These are phyloP conservation scores for Colletotrichum tofieldiae DNA, from an alignment of 2,329 filamentous ascomycete species.

Conservation along the genomic window DNA sequence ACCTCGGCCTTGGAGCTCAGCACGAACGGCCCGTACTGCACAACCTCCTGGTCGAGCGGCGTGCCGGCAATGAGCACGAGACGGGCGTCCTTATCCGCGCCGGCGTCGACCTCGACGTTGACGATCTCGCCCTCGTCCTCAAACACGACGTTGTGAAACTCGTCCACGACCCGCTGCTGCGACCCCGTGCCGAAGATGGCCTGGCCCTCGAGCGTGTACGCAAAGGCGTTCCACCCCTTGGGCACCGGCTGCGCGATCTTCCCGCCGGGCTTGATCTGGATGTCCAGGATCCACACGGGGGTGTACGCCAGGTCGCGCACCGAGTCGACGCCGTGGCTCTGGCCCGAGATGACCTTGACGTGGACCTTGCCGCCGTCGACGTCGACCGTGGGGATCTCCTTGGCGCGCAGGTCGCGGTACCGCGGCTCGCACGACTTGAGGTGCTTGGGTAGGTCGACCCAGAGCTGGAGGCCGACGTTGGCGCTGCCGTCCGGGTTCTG, in stretches of 20 bases:
- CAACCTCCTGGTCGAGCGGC: constrained; percentile 84
- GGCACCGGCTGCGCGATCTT: constrained; percentile 83
- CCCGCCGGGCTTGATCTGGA: constrained; percentile 85
- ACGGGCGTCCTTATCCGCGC: constrained; percentile 71
- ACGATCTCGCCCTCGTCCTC: constrained; percentile 84
- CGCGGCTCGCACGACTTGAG: constrained; percentile 92
- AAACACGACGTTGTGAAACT: constrained; percentile 93
- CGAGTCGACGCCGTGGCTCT: constrained; percentile 86
- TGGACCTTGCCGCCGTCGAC: constrained; percentile 81
- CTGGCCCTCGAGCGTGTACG: constrained; percentile 85
- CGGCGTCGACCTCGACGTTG: constrained; percentile 77
- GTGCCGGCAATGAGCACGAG: constrained; percentile 84
- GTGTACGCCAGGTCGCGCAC: constrained; percentile 95
- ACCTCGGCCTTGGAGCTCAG: constrained; percentile 80
- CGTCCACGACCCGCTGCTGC: constrained; percentile 68
- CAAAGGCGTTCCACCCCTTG: constrained; percentile 89
- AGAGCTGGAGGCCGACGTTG: constrained; percentile 92
- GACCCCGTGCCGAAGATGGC: constrained; percentile 73
- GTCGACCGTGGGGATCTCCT: constrained; percentile 84
- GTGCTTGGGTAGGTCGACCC: constrained; percentile 89
- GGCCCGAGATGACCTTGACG: constrained; percentile 92
- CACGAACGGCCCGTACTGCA: constrained; percentile 92
- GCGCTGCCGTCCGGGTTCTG: constrained; percentile 81
- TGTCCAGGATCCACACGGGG: constrained; percentile 95
- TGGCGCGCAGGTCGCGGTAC: constrained; percentile 86